Conservation (phyloP, 2,329 filamentous ascomycete genomes). For the Fusarium sororula region DNA sequence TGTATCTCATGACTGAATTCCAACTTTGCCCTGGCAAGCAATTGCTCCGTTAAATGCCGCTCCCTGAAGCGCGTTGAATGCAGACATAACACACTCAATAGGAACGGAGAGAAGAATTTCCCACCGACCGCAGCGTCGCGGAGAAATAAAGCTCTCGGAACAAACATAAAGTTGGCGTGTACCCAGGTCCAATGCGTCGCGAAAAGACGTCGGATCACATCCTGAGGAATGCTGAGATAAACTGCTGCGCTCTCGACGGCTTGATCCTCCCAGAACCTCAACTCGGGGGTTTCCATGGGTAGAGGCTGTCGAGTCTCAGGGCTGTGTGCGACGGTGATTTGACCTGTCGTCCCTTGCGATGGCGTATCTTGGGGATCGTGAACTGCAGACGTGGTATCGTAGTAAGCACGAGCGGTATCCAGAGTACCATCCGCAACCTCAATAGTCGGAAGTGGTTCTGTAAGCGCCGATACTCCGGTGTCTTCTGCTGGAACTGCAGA, state of each 20-base stretch:
- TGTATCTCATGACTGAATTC: background rate
- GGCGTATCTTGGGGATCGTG: background rate
- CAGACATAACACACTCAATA: background rate
- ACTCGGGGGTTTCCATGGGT: background rate
- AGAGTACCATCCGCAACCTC: background rate
- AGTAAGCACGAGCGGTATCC: background rate
- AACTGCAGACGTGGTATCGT: background rate
- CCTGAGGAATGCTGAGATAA: background rate
- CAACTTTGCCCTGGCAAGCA: background rate
- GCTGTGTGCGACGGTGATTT: background rate
- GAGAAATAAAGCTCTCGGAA: background rate
- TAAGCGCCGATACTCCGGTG: accelerated
- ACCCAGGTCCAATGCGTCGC: slow-evolving; percentile 1
- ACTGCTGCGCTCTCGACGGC: background rate
- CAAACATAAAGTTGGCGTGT: background rate
- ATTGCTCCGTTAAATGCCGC: background rate
- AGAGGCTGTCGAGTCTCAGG: background rate
- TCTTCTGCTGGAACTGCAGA: accelerated
- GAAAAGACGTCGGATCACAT: background rate
- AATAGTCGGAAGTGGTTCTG: background rate
- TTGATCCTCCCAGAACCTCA: background rate
- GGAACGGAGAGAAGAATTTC: background rate
- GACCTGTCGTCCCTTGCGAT: background rate
- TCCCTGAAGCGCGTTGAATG: background rate
- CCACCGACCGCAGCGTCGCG: background rate